These are phyloP conservation scores for Globisporangium canariense DNA, from an alignment of 352 stramenopile species.

Conservation along the genomic window DNA sequence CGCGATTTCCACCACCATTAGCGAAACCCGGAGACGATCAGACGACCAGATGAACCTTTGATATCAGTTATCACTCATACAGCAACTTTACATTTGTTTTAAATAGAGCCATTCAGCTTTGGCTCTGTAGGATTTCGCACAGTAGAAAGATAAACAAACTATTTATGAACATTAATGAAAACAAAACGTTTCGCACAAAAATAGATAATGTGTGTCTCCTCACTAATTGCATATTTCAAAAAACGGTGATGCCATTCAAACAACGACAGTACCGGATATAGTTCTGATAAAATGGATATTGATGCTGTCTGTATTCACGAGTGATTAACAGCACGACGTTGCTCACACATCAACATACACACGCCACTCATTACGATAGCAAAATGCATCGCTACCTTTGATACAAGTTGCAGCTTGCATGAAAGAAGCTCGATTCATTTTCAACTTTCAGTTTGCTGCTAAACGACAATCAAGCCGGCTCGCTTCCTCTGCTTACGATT, in stretches of 20 bases:
- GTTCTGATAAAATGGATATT: not conserved
- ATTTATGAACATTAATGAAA: not conserved
- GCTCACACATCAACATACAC: no score
- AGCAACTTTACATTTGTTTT: not conserved
- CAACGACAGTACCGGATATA: not conserved
- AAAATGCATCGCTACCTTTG: no score
- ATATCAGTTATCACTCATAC: not conserved
- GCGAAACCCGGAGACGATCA: not conserved
- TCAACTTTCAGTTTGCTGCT: not conserved
- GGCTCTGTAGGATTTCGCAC: not conserved
- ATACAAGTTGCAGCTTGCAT: no score
- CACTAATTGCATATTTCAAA: not conserved
- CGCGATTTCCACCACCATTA: constrained; percentile 2
- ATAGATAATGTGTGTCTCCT: not conserved
- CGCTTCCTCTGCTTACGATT: not conserved
- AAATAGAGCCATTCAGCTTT: not conserved
- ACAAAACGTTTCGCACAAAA: constrained; percentile 1
- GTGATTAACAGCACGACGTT: not conserved
- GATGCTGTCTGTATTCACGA: not conserved
- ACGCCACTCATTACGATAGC: no score
- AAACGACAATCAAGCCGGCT: not conserved
- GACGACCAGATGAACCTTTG: not conserved
- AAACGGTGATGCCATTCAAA: not conserved
- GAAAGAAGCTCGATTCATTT: no score
- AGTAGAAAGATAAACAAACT: not conserved